These are phyloP conservation scores for Hypericum perforatum DNA, from an alignment of 345 rosid genomes.

Conservation along the genomic window DNA sequence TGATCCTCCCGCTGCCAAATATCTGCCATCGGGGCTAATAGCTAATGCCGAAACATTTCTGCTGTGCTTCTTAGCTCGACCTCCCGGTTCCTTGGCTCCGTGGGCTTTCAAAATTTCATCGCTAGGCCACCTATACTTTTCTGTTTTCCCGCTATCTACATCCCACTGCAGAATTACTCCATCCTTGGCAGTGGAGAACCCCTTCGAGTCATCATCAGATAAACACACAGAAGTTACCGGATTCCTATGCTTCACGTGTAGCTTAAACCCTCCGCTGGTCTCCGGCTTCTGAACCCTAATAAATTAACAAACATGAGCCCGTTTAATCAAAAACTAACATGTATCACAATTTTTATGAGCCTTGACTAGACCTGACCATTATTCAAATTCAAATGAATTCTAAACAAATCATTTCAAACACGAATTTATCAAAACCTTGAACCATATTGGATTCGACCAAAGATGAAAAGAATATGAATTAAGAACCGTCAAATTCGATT, in stretches of 20 bases:
- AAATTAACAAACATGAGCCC: conserved; percentile 12
- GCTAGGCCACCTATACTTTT: conserved; percentile 68
- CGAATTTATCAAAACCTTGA: too few species aligned
- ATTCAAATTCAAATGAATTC: too few species aligned
- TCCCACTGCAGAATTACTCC: conserved; percentile 86
- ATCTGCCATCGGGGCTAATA: conserved; percentile 82
- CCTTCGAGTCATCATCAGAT: conserved; percentile 75
- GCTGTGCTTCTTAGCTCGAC: conserved; percentile 58
- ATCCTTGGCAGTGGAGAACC: conserved; percentile 90
- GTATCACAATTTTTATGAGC: neutral
- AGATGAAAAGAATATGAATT: too few species aligned
- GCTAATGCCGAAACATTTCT: conserved; percentile 72
- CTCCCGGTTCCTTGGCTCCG: conserved; percentile 67
- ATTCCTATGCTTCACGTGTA: conserved; percentile 57
- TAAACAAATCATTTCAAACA: too few species aligned
- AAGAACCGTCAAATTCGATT: too few species aligned
- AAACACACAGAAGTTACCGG: conserved; percentile 78
- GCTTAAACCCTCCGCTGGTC: conserved; percentile 33
- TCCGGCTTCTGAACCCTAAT: conserved; percentile 67
- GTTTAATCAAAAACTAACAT: neutral
- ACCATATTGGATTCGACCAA: too few species aligned
- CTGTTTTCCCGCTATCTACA: conserved; percentile 55
- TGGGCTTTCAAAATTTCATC: conserved; percentile 56
- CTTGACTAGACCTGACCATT: neutral
- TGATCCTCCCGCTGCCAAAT: conserved; percentile 88